Percentiles rank a stretch among this genome's conserved stretches.
phyloP scores from a whole-genome alignment of 257 asterid species.

The Solanum microdontum region DNA sequence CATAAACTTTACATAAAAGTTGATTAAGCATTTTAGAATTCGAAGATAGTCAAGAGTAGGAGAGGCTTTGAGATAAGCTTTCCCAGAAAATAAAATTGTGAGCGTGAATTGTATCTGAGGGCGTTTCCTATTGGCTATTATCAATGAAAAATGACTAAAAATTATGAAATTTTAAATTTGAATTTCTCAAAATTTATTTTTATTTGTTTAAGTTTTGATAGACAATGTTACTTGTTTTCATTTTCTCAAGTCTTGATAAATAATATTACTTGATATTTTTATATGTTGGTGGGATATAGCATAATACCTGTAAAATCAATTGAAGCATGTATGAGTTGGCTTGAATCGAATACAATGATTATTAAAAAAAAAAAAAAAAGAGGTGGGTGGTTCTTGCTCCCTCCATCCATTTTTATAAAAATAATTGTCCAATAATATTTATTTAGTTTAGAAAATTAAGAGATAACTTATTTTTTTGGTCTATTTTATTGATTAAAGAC shows the following conservation, averaged over 20 bases:
- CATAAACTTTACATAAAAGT: background rate
- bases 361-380: background rate
- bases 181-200: background rate
- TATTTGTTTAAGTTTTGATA: background rate
- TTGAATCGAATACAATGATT: background rate
- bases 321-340: background rate
- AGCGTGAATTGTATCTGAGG: background rate
- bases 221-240: background rate
- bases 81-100: background rate
- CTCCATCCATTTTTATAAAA: too few relatives aligned
- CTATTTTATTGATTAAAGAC: too few relatives aligned
- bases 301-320: background rate
- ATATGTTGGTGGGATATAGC: background rate
- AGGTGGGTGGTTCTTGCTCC: too few relatives aligned
- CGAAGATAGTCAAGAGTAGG: background rate
- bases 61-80: background rate
- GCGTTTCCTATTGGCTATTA: background rate
- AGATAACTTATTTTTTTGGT: rapidly evolving
- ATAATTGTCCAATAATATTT: too few relatives aligned
- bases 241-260: background rate
- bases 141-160: background rate
- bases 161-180: background rate
- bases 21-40: background rate
- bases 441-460: too few relatives aligned
- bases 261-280: background rate